A percentile compares a stretch with the other conserved stretches of the same genome.
phyloP scores from a whole-genome alignment of 306 rosid species.

The Gastrolobium villosum region DNA sequence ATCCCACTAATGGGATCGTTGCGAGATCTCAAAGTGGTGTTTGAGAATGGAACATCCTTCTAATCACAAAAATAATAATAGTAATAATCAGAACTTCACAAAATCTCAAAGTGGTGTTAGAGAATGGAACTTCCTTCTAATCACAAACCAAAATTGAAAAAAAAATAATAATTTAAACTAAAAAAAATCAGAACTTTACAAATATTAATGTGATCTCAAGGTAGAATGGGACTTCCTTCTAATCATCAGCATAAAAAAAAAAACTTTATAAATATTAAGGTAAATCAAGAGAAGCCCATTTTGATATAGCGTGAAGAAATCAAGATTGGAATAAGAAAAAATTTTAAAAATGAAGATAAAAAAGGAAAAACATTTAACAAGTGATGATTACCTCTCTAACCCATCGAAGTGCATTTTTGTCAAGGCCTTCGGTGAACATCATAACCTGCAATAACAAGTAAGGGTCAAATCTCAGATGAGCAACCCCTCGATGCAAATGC shows the following conservation, averaged over 20 bases:
- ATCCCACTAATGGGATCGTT: constrained; percentile 67
- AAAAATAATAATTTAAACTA: neutral
- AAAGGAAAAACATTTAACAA: neutral
- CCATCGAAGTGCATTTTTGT: constrained; percentile 89
- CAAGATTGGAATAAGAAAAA: constrained; percentile 1
- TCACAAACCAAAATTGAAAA: constrained; percentile 20
- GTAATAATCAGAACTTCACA: constrained; percentile 32
- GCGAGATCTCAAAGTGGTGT: constrained; percentile 61
- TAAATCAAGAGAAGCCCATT: constrained; percentile 44
- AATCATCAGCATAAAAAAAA: constrained; percentile 30
- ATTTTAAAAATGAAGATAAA: neutral
- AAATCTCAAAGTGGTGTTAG: constrained; percentile 48
- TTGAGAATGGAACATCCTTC: constrained; percentile 66
- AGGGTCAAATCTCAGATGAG: constrained; percentile 34
- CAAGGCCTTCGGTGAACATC: constrained; percentile 96
- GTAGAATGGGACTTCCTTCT: constrained; percentile 58
- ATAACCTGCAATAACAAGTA: constrained; percentile 46
- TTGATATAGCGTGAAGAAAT: neutral
- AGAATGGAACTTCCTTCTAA: constrained; percentile 61
- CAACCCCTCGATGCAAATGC: constrained; percentile 39
- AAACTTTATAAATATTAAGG: neutral
- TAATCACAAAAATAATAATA: constrained; percentile 34
- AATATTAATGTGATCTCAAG: constrained; percentile 46
- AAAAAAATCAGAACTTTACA: constrained; percentile 30
- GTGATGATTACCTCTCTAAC: constrained; percentile 73